Base-by-base conservation (phyloP, 495 filamentous ascomycete genomes). In the Podospora pseudoanserina region DNA sequence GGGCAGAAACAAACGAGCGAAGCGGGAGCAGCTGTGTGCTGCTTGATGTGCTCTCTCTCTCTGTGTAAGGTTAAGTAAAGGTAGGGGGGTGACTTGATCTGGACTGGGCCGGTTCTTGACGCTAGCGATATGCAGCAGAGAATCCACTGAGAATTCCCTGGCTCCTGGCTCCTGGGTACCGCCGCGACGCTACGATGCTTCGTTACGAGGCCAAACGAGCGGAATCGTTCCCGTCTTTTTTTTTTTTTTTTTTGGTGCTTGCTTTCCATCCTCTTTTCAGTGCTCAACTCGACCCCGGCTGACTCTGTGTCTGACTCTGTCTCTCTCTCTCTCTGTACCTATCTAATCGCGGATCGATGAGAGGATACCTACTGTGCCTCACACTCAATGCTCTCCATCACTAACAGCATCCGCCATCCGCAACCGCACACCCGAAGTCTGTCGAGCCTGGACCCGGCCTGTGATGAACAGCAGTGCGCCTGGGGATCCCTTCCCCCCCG, bases 61-160 rank as follows among this genome's bases (percentile, higher is more conserved):
- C 20, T 23, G 20, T 23, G 20, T 23, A 23, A 23, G 20, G 20
- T 23, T 23, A 49, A 13, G 39, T 11, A 16, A 49, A 49, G 39
- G 39, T 49, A 49, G 39, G 39, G 39, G 39, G 39, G 39, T 49
- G 39, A 13, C 39, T 49, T 49, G 39, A 49, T 49, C 39, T 49
- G 39, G 55, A 19, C 55, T 58, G 55, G 55, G 23, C 55, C 18
- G n/a, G 55, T 58, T 18, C 7, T 58, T 18, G 23, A 58, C n/a
- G n/a, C 55, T 58, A 58, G 23, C 55, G 55, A 58, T 58, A 58
- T 58, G n/a, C n/a, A 20, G 55, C 55, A 58, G 54, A 16, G 55
- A 58, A 26, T 18, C 55, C 55, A 58, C n/a, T 19, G 55, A 58
- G 23, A 58, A 49, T 49, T 49, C 39, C 39, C 39, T 49, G 39